Conservation (phyloP, 1,284 basidiomycete species). For the Malassezia arunalokei region DNA sequence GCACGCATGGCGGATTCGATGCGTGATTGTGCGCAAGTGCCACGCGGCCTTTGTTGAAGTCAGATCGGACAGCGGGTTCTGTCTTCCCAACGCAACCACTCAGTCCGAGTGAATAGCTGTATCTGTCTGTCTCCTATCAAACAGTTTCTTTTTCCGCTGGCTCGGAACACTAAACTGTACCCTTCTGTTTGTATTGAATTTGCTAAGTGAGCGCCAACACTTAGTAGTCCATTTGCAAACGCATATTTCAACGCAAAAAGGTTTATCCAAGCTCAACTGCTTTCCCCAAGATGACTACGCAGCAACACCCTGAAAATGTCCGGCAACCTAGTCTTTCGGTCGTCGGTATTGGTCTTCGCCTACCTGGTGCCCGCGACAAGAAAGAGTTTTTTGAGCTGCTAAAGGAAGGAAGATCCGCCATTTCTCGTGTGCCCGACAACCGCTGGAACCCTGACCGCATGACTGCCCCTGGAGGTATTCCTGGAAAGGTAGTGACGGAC, state of each 20-base stretch:
- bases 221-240: not conserved
- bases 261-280: not conserved
- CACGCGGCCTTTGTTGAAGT: too few species aligned
- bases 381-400: constrained; percentile 16
- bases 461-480: constrained; percentile 17
- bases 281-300: not conserved
- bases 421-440: constrained; percentile 10
- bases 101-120: too few species aligned
- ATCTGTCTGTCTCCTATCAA: too few species aligned
- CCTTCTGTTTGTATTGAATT: too few species aligned
- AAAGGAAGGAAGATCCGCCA: constrained; percentile 13
- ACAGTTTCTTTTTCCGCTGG: too few species aligned
- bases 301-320: not conserved
- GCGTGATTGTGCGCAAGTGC: too few species aligned
- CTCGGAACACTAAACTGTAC: too few species aligned
- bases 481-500: constrained; percentile 16
- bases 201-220: constrained; percentile 16
- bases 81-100: too few species aligned
- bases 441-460: constrained; percentile 26
- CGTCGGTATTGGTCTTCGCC: constrained; percentile 16
- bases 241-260: too few species aligned
- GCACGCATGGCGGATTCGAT: too few species aligned
- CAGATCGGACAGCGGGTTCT: too few species aligned
- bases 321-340: constrained; percentile 4
- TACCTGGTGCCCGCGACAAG: constrained; percentile 16